phyloP scores from a whole-genome alignment of 768 basidiomycete species.

The Clitopilus hobsonii region DNA sequence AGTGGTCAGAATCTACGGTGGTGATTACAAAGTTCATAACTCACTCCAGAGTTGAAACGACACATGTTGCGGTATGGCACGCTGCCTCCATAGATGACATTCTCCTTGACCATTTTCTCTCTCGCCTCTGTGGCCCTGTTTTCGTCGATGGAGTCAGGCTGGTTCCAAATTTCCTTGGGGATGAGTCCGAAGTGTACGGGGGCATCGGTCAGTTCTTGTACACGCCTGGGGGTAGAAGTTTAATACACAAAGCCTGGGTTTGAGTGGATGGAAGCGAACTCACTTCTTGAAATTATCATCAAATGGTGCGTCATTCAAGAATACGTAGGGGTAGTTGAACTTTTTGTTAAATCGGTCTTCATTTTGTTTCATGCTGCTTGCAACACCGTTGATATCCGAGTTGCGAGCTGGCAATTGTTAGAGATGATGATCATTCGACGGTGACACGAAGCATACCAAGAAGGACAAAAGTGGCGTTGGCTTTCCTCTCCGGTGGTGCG shows the following conservation, averaged over 20 bases:
- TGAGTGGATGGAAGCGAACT: background rate
- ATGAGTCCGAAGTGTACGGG: slow-evolving; percentile 76
- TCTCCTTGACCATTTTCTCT: slow-evolving; percentile 63
- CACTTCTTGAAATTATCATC: slow-evolving; percentile 67
- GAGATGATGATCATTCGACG: background rate
- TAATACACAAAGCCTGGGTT: slow-evolving; percentile 7
- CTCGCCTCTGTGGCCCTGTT: slow-evolving; percentile 57
- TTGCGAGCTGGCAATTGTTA: slow-evolving; percentile 42
- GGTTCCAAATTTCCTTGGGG: slow-evolving; percentile 71
- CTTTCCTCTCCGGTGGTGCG: slow-evolving; percentile 48
- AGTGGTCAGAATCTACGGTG: background rate
- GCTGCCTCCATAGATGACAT: slow-evolving; percentile 66
- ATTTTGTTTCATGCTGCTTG: slow-evolving; percentile 66
- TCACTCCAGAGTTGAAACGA: slow-evolving; percentile 88
- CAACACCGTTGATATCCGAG: slow-evolving; percentile 52
- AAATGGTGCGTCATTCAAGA: slow-evolving; percentile 81
- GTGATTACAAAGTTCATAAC: slow-evolving; percentile 19
- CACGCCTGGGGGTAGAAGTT: slow-evolving; percentile 31
- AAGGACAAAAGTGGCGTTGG: slow-evolving; percentile 81
- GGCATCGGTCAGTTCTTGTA: slow-evolving; percentile 55
- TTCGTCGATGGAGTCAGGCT: slow-evolving; percentile 81
- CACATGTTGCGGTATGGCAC: slow-evolving; percentile 89
- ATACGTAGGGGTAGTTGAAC: slow-evolving; percentile 80
- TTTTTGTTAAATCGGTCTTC: slow-evolving; percentile 91
- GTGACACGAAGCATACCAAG: slow-evolving; percentile 37